phyloP scores from a whole-genome alignment of 169 alveolate species.

The Babesia gibsoni region DNA sequence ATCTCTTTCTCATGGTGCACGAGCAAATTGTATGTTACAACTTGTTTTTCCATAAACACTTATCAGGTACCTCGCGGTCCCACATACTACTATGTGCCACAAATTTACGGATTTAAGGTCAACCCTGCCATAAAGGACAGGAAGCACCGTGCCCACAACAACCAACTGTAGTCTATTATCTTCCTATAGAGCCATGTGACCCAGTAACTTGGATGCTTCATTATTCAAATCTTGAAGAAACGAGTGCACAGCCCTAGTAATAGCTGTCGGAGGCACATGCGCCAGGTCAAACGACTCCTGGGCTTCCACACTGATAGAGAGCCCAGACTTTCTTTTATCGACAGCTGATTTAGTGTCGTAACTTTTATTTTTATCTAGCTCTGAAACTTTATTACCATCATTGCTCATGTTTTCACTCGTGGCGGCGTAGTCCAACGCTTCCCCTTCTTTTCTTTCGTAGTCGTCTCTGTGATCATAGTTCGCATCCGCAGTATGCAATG shows the following conservation, averaged over 20 bases:
- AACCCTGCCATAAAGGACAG: constrained; percentile 44
- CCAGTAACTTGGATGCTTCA: constrained; percentile 33
- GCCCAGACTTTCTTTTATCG: background rate
- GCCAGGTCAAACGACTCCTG: constrained; percentile 16
- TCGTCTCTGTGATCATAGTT: no score
- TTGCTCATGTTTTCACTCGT: no score
- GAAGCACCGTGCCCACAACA: background rate
- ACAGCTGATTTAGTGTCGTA: background rate
- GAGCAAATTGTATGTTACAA: constrained; percentile 40
- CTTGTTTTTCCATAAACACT: background rate
- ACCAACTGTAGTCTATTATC: background rate
- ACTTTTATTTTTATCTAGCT: background rate
- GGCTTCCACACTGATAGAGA: background rate
- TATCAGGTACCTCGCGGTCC: constrained; percentile 62
- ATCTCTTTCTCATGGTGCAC: constrained; percentile 72
- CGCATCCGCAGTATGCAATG: no score
- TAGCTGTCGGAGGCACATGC: constrained; percentile 55
- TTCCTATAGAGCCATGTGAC: background rate
- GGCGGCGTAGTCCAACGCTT: no score
- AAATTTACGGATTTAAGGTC: constrained; percentile 61
- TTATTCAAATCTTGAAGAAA: constrained; percentile 20
- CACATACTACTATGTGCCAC: constrained; percentile 63
- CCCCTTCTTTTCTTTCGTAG: no score
- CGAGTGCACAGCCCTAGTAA: constrained; percentile 35
- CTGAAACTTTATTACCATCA: no score